Base-by-base conservation (phyloP, 129 eudicot species). In the Erigeron canadensis region DNA sequence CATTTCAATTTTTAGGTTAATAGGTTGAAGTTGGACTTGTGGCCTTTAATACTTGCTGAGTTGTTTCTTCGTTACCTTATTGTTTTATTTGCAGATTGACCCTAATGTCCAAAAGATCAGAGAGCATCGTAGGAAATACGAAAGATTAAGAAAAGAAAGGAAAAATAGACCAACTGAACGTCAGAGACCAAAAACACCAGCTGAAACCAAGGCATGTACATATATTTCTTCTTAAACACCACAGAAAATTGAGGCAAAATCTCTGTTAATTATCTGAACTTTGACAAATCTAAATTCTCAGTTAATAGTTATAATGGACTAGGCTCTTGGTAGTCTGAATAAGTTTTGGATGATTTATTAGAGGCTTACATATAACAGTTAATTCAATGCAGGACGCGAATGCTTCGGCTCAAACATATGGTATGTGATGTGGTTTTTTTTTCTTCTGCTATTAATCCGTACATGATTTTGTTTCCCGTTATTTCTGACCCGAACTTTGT, bases 61-160 rank as follows among this genome's bases (percentile, higher is more conserved):
- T 28, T 9, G 45, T 18, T n/a, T 5, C 22, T 53, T 37, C 61
- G 72, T 19, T 22, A 34, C n/a, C 10, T 21, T 77, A 12, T 18
- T 71, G 41, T 54, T 41, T 53, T 19, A 44, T 61, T 72, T 82
- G 73, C 91, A 92, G 98, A 89, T 89, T 67, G 95, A 86, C 73
- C 91, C 98, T 39, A 92, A 89, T 80, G 91, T 82, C 21, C 81
- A 81, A 67, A 89, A 79, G 72, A 79, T 92, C 73, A 89, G 78
- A 75, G 95, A 89, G 77, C 98, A 88, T 69, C 84, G 73, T 5
- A 78, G 91, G 42, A 92, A 92, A 69, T 89, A 92, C 76, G 89
- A 89, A 66, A 79, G 88, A 50, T 42, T 88, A 68, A 77, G 86
- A 45, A 89, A 80, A 61, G 96, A 86, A 65, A 85, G 56, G 75